Conservation (phyloP, 768 basidiomycete species). For the Naganishia randhawae region DNA sequence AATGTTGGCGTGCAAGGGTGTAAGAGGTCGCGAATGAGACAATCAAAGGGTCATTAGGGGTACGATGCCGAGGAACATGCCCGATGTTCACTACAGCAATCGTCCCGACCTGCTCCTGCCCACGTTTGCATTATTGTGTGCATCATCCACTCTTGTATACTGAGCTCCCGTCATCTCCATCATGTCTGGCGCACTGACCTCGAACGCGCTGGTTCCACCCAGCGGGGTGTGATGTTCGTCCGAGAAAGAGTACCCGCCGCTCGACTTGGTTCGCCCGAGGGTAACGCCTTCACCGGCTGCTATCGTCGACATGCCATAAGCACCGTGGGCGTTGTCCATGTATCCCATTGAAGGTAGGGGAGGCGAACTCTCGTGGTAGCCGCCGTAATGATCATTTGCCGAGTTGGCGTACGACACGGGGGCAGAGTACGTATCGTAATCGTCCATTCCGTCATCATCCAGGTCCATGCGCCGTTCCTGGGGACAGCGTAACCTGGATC, state of each 20-base stretch:
- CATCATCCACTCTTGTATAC: background rate
- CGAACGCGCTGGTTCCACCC: slow-evolving; percentile 29
- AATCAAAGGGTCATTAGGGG: background rate
- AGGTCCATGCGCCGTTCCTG: slow-evolving; percentile 29
- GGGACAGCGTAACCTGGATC: background rate
- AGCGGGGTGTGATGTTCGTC: slow-evolving; percentile 7
- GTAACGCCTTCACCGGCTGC: slow-evolving; percentile 16
- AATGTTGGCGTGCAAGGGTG: too few species aligned
- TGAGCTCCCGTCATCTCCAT: slow-evolving; percentile 24
- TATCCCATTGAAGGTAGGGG: slow-evolving; percentile 8
- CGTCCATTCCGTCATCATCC: slow-evolving; percentile 23
- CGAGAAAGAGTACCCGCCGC: background rate
- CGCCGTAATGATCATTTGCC: slow-evolving; percentile 9
- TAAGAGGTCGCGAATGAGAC: background rate
- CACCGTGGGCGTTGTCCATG: slow-evolving; percentile 9
- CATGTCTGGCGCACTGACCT: slow-evolving; percentile 22
- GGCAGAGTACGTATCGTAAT: slow-evolving; percentile 24
- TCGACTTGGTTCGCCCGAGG: slow-evolving; percentile 16
- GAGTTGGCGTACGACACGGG: slow-evolving; percentile 23
- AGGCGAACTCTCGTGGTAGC: slow-evolving; percentile 12
- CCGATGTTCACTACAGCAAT: slow-evolving; percentile 19
- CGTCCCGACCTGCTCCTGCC: slow-evolving; percentile 25
- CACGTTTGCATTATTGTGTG: slow-evolving; percentile 10
- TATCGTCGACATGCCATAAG: background rate
- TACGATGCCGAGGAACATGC: slow-evolving; percentile 3